phyloP scores from a whole-genome alignment of 2,329 filamentous ascomycete species.

The Shiraia sp. region DNA sequence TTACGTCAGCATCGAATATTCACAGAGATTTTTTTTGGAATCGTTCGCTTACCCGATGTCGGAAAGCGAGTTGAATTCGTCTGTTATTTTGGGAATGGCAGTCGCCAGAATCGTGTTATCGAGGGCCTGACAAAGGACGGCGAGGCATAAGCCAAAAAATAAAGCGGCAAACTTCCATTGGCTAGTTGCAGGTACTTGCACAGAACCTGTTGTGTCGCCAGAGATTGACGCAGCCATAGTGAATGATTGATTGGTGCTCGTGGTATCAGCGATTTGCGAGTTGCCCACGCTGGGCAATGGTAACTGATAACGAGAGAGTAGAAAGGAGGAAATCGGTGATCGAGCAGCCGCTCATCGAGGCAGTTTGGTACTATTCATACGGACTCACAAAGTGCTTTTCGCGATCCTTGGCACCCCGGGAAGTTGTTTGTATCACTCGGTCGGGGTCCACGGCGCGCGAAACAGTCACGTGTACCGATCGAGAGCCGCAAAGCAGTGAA shows the following conservation, averaged over 20 bases:
- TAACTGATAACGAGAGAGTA: neutral
- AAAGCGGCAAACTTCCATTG: neutral
- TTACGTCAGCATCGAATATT: neutral
- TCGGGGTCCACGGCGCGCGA: no score
- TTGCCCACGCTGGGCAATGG: neutral
- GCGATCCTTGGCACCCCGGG: no score
- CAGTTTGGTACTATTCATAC: no score
- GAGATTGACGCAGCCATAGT: neutral
- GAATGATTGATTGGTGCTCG: neutral
- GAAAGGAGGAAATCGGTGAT: neutral
- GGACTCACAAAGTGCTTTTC: no score
- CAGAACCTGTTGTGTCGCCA: neutral
- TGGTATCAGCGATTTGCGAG: neutral
- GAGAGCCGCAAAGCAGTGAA: no score
- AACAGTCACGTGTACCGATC: no score
- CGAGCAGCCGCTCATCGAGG: neutral
- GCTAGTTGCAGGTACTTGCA: neutral
- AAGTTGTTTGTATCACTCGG: no score
- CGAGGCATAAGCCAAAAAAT: neutral
- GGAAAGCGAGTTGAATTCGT: constrained; percentile 23
- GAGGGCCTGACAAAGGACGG: constrained; percentile 1
- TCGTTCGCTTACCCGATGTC: constrained; percentile 9
- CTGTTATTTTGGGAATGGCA: constrained; percentile 31
- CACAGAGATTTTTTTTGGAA: neutral
- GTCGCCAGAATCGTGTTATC: constrained; percentile 24